A percentile compares a stretch with the other conserved stretches of the same genome.
Evolutionary conservation across 805 yeast genomes (phyloP).

Genomic region (Zygosaccharomyces siamensis): DNA sequence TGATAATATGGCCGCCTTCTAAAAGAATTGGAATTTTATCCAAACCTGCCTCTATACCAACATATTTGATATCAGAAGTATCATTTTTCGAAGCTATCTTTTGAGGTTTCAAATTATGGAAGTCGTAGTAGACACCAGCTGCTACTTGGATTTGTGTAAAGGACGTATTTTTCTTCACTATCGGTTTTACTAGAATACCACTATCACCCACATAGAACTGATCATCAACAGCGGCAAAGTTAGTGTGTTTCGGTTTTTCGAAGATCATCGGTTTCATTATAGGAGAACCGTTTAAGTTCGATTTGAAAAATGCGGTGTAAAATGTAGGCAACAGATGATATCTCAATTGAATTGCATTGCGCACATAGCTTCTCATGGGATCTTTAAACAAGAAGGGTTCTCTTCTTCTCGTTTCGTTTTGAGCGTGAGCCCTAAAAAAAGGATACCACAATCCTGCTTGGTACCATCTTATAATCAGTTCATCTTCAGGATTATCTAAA

Average conservation of each 20-base stretch:
- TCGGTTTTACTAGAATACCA: slow-evolving; percentile 79
- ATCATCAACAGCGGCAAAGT: slow-evolving; percentile 63
- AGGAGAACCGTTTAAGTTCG: slow-evolving; percentile 61
- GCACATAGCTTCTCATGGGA: slow-evolving; percentile 59
- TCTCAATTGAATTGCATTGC: slow-evolving; percentile 67
- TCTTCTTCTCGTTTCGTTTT: slow-evolving; percentile 84
- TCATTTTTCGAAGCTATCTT: background rate
- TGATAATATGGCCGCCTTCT: slow-evolving; percentile 73
- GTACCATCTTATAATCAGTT: slow-evolving; percentile 86
- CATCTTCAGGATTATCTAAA: slow-evolving; percentile 81
- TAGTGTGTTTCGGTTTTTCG: slow-evolving; percentile 40
- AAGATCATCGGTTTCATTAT: slow-evolving; percentile 66
- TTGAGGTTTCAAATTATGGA: slow-evolving; percentile 32
- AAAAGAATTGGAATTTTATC: slow-evolving; percentile 66
- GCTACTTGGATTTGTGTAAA: slow-evolving; percentile 37
- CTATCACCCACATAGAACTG: slow-evolving; percentile 72
- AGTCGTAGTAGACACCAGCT: slow-evolving; percentile 55
- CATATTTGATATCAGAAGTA: slow-evolving; percentile 12
- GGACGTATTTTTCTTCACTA: slow-evolving; percentile 49
- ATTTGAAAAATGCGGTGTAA: slow-evolving; percentile 71
- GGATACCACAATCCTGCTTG: slow-evolving; percentile 96
- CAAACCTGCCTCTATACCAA: slow-evolving; percentile 43
- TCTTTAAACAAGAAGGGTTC: slow-evolving; percentile 89
- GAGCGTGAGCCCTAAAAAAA: slow-evolving; percentile 95
- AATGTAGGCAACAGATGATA: slow-evolving; percentile 72